Conservation (phyloP, 2,329 filamentous ascomycete genomes). For the Ilyonectria robusta region DNA sequence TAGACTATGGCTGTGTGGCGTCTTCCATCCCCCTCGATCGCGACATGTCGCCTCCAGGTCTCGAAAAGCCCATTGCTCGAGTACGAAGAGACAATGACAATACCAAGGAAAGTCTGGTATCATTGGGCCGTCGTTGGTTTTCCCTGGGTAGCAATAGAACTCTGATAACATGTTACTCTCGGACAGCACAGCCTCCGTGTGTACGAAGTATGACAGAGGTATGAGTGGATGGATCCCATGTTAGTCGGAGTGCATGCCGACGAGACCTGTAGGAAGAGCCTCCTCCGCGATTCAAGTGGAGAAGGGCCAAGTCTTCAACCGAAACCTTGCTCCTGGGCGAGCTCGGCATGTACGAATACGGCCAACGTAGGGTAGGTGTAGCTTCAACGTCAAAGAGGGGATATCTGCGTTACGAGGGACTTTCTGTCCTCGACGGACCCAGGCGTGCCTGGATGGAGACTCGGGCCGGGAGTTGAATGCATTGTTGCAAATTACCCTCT, state of each 20-base stretch:
- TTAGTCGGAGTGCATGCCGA: slow-evolving; percentile 5
- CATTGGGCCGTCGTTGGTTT: slow-evolving; percentile 3
- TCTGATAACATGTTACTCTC: slow-evolving; percentile 7
- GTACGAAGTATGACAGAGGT: background rate
- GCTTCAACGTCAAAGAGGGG: background rate
- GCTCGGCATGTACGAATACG: slow-evolving; percentile 8
- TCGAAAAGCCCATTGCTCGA: slow-evolving; percentile 15
- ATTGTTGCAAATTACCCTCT: slow-evolving; percentile 5
- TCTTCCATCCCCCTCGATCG: slow-evolving; percentile 35
- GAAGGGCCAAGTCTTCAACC: background rate
- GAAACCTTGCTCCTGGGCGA: slow-evolving; percentile 9
- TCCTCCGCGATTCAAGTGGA: slow-evolving; percentile 1
- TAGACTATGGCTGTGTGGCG: slow-evolving; percentile 27
- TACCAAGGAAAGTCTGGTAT: background rate
- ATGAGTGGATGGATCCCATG: slow-evolving; percentile 11
- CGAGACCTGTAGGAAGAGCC: background rate
- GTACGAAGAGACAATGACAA: background rate
- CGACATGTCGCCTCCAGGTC: slow-evolving; percentile 14
- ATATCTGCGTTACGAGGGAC: background rate
- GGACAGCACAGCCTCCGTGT: background rate
- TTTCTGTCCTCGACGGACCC: slow-evolving; percentile 1
- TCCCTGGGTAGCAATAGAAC: slow-evolving; percentile 7
- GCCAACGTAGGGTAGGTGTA: slow-evolving; percentile 17
- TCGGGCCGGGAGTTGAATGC: slow-evolving; percentile 1
- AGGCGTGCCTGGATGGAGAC: slow-evolving; percentile 4